Conservation (phyloP, 2,329 filamentous ascomycete genomes). For the Sphaerulina musiva region DNA sequence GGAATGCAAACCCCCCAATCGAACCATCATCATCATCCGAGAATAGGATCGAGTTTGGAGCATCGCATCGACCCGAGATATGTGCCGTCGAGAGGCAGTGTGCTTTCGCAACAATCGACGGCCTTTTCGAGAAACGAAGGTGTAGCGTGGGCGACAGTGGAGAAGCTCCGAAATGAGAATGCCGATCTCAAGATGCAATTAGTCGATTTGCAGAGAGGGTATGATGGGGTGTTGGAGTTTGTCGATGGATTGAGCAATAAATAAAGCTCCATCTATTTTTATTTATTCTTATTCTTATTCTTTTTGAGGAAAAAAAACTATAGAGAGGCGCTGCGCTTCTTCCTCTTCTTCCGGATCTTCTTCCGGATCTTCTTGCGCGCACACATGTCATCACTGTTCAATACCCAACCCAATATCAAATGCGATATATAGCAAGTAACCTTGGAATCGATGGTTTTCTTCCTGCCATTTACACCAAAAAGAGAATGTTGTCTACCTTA, state of each 20-base stretch:
- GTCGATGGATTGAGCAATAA: neutral
- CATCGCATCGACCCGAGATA: conserved; percentile 9
- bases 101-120: conserved; percentile 8
- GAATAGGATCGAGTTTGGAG: conserved; percentile 2
- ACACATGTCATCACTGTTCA: no score
- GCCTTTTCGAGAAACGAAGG: conserved; percentile 33
- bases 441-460: no score
- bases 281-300: no score
- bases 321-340: no score
- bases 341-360: no score
- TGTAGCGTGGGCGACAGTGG: conserved; percentile 49
- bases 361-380: no score
- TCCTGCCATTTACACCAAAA: no score
- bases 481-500: no score
- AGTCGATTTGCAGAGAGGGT: conserved; percentile 44
- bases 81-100: conserved; percentile 10
- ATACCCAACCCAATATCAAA: no score
- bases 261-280: no score
- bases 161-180: conserved; percentile 50
- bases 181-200: conserved; percentile 47
- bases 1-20: conserved; percentile 32
- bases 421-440: no score
- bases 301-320: no score
- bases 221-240: conserved; percentile 2
- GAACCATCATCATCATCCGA: conserved; percentile 9